Percentiles rank a stretch among this genome's conserved stretches.
These are phyloP conservation scores for Saussurea involucrata DNA, from an alignment of 129 eudicot genomes.

Conservation along the genomic window DNA sequence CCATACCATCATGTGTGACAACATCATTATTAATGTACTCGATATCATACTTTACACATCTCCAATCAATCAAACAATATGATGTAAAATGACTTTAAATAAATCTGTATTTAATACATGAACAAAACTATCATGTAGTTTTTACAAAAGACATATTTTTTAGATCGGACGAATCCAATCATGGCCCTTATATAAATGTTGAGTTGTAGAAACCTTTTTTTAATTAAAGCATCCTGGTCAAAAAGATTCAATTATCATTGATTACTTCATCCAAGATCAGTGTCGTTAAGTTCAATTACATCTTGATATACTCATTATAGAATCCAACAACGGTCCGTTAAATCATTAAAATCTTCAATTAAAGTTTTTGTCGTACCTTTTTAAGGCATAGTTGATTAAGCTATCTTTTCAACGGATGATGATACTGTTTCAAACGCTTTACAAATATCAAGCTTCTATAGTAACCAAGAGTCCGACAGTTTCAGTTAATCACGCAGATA, in stretches of 20 bases:
- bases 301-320: slow-evolving; percentile 15
- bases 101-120: not conserved
- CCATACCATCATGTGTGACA: not conserved
- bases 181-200: slow-evolving; percentile 23
- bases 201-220: slow-evolving; percentile 15
- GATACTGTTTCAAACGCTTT: not conserved
- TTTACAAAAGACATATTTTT: slow-evolving; percentile 1
- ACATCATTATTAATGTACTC: not conserved
- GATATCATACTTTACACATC: not conserved
- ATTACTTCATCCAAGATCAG: slow-evolving; percentile 13
- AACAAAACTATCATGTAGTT: slow-evolving; percentile 12
- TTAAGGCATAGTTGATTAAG: slow-evolving; percentile 1
- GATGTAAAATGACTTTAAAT: not conserved
- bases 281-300: slow-evolving; percentile 7
- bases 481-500: slow-evolving; percentile 14
- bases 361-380: slow-evolving; percentile 26
- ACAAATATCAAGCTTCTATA: not conserved
- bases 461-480: not conserved
- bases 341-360: slow-evolving; percentile 20
- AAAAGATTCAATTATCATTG: slow-evolving; percentile 23
- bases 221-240: slow-evolving; percentile 27
- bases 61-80: not conserved
- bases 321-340: slow-evolving; percentile 30
- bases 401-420: not conserved
- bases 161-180: slow-evolving; percentile 1